A percentile compares a stretch with the other conserved stretches of the same genome.
These are phyloP conservation scores for Phytophthora pini DNA, from an alignment of 352 stramenopile species.

Conservation along the genomic window DNA sequence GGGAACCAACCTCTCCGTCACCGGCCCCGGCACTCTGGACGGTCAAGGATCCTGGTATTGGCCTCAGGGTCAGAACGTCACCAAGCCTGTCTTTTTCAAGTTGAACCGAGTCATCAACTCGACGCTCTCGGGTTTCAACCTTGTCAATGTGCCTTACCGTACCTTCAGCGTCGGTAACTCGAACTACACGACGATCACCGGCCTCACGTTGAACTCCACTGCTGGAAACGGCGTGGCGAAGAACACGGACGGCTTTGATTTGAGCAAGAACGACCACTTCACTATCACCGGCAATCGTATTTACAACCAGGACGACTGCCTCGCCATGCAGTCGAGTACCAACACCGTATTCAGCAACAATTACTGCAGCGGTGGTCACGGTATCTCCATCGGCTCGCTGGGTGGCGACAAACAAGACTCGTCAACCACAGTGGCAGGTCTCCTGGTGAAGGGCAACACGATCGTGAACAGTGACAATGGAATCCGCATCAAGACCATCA, in stretches of 20 bases:
- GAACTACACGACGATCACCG: conserved; percentile 22
- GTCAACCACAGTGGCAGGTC: conserved; percentile 21
- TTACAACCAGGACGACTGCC: conserved; percentile 24
- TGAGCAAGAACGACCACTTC: conserved; percentile 20
- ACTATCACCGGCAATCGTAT: conserved; percentile 17
- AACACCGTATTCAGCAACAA: conserved; percentile 21
- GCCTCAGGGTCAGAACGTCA: conserved; percentile 35
- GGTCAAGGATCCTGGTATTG: conserved; percentile 48
- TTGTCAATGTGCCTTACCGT: conserved; percentile 41
- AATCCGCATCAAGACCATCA: conserved; percentile 27
- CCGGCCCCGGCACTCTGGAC: conserved; percentile 38
- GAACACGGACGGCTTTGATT: conserved; percentile 21
- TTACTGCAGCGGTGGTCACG: conserved; percentile 24
- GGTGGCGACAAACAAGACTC: conserved; percentile 6
- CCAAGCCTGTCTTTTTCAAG: conserved; percentile 40
- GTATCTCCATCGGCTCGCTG: conserved; percentile 30
- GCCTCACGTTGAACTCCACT: conserved; percentile 25
- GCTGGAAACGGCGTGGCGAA: conserved; percentile 16
- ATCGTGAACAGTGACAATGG: conserved; percentile 36
- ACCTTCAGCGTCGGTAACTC: conserved; percentile 41
- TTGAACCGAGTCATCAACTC: conserved; percentile 27
- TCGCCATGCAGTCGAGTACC: conserved; percentile 20
- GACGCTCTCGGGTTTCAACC: conserved; percentile 41
- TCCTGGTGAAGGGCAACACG: conserved; percentile 25
- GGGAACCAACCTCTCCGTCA: conserved; percentile 31